Percentiles rank a stretch among this genome's conserved stretches.
Conservation (phyloP, 352 stramenopile genomes). For the Aphanomyces astaci region DNA sequence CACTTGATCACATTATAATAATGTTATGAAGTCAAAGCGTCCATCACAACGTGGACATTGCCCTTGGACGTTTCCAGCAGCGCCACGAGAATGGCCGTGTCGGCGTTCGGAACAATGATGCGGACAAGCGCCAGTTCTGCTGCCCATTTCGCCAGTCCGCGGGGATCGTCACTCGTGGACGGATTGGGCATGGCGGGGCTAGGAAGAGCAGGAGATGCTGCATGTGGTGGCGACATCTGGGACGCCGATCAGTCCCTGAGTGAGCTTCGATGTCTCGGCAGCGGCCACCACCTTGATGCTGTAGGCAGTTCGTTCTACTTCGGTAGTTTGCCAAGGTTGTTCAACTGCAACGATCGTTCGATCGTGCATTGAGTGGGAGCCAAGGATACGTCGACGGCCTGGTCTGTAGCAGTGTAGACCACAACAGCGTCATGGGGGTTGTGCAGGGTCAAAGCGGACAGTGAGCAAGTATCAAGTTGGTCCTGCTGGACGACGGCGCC, state of each 20-base stretch:
- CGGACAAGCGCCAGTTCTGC: slow-evolving; percentile 56
- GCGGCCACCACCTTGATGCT: slow-evolving; percentile 66
- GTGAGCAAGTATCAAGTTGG: too few relatives aligned
- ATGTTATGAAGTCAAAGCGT: slow-evolving; percentile 47
- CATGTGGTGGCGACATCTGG: too few relatives aligned
- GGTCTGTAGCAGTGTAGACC: too few relatives aligned
- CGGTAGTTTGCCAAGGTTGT: slow-evolving; percentile 31
- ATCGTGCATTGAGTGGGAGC: slow-evolving; percentile 59
- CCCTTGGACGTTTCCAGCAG: slow-evolving; percentile 71
- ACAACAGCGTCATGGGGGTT: too few relatives aligned
- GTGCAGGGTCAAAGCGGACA: too few relatives aligned
- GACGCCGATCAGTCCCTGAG: slow-evolving; percentile 65
- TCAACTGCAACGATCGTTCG: slow-evolving; percentile 28
- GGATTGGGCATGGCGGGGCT: too few relatives aligned
- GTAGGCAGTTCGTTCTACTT: slow-evolving; percentile 63
- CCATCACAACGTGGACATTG: slow-evolving; percentile 74
- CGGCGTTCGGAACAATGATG: slow-evolving; percentile 62
- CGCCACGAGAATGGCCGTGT: slow-evolving; percentile 41
- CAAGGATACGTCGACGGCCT: too few relatives aligned
- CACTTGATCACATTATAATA: not conserved
- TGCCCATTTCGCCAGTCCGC: slow-evolving; percentile 54
- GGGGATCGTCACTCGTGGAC: slow-evolving; percentile 38
- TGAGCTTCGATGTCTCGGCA: slow-evolving; percentile 60
- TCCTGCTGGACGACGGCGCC: slow-evolving; percentile 31
- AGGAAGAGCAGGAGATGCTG: too few relatives aligned